Base-by-base conservation (phyloP, 2,329 filamentous ascomycete species). In the Fusarium oxysporum region DNA sequence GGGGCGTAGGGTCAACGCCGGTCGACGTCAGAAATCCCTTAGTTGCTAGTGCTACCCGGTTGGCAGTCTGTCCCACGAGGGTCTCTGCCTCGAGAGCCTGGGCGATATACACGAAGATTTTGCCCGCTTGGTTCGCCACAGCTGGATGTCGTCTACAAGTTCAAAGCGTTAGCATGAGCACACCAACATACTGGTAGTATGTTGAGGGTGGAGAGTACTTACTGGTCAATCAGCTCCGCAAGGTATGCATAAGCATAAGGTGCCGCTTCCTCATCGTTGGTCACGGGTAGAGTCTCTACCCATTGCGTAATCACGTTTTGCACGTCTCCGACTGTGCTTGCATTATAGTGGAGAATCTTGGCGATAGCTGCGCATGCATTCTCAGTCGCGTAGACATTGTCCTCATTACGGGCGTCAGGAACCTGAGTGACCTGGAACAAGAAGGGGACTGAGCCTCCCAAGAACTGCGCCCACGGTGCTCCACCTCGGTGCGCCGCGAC, bases 351-450 rank as follows among this genome's bases (percentile, higher is more conserved):
- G 73, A 99, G 86, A 59, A 99, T 96, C 88, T 99, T 99, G 40
- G 96, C 96, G 78, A 99, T 96, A 75, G 94, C 95, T 45, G 96
- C 96, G 76, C 94, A 98, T 11, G 96, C 96, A 80, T 99, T 99
- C 84, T 99, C 96, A 3, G 96, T 98, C 5, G 96, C 96, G 80
- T 97, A 99, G 4, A 97, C 92, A 77, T 98, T 95, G 77, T 98
- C 96, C 72, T 98, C 96, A 53, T 90, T 92, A 72, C 96, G 91
- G 9, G 96, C 92, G 73, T 97, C 92, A 5, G 92, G 90, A 62
- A 96, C 88, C 78, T 93, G 92, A 10, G 92, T 94, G 51, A 94
- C 93, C 80, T 95, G 91, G 85, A 99, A 97, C 37, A 99, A 87
- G 72, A 90, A 91, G 16, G 93, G 93, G 58, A 98, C 85, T 51